phyloP scores from a whole-genome alignment of 306 rosid genomes.

The Dalbergia oliveri region DNA sequence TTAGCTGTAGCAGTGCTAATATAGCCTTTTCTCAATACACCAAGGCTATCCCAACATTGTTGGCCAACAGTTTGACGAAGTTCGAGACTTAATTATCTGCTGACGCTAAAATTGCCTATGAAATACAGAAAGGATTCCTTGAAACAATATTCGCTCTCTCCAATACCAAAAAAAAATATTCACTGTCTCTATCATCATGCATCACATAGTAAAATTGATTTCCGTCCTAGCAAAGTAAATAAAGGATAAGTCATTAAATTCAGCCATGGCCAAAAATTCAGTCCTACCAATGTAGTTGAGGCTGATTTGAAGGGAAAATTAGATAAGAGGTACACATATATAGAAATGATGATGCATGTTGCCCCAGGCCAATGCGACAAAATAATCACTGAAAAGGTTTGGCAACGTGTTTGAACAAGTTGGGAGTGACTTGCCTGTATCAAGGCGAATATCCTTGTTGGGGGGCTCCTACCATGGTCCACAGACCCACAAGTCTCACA shows the following conservation, averaged over 20 bases:
- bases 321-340: not conserved
- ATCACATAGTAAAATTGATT: not conserved
- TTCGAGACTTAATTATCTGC: conserved; percentile 22
- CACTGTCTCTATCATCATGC: not conserved
- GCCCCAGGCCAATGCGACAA: not conserved
- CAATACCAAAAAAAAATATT: too few relatives aligned
- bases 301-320: not conserved
- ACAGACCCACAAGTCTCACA: not conserved
- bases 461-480: conserved; percentile 35
- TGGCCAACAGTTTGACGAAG: not conserved
- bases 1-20: conserved; percentile 8
- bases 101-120: conserved; percentile 43
- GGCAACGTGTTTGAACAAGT: not conserved
- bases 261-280: not conserved
- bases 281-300: not conserved
- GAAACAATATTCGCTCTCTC: conserved; percentile 22
- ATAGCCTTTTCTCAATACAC: conserved; percentile 19
- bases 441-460: not conserved
- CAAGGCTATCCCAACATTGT: not conserved
- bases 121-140: conserved; percentile 21
- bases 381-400: conserved; percentile 4
- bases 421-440: conserved; percentile 35
- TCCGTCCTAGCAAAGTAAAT: conserved; percentile 10
- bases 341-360: not conserved
- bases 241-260: not conserved